Percentiles rank a stretch among this genome's conserved stretches.
Conservation (phyloP, 2,329 filamentous ascomycete genomes). For the Botrytis pseudocinerea region DNA sequence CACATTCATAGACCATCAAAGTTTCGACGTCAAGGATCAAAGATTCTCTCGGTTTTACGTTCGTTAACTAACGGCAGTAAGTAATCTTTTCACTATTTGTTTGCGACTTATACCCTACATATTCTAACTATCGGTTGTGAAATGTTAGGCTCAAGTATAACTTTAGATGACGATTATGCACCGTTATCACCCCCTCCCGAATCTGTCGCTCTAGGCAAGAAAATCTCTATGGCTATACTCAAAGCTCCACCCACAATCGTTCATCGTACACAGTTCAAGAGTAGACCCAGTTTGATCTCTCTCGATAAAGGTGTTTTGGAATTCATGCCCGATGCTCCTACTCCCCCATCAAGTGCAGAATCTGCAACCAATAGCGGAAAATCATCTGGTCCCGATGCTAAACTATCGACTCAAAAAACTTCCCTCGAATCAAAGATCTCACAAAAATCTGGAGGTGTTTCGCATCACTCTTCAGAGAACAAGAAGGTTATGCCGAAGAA, state of each 20-base stretch:
- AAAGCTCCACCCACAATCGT: conserved; percentile 47
- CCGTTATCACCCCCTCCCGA: conserved; percentile 7
- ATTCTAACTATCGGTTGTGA: neutral
- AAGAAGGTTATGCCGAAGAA: conserved; percentile 32
- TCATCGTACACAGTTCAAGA: conserved; percentile 45
- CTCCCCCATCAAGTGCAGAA: conserved; percentile 35
- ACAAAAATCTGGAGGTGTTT: conserved; percentile 37
- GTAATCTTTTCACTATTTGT: neutral
- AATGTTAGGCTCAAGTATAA: neutral
- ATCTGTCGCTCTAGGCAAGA: conserved; percentile 29
- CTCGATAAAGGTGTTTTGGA: conserved; percentile 40
- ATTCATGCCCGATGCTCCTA: conserved; percentile 30
- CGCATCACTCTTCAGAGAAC: conserved; percentile 38
- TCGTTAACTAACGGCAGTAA: conserved; percentile 46
- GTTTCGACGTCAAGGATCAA: conserved; percentile 46
- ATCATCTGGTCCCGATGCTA: conserved; percentile 35
- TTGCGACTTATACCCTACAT: neutral
- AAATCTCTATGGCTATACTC: conserved; percentile 46
- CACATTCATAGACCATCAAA: conserved; percentile 41
- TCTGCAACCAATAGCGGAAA: conserved; percentile 37
- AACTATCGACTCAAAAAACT: conserved; percentile 40
- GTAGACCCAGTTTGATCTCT: conserved; percentile 43
- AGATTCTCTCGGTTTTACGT: conserved; percentile 46
- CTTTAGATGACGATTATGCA: conserved; percentile 15
- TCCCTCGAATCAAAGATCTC: conserved; percentile 46